These are phyloP conservation scores for Citrus hindsii DNA, from an alignment of 345 rosid genomes.

Conservation along the genomic window DNA sequence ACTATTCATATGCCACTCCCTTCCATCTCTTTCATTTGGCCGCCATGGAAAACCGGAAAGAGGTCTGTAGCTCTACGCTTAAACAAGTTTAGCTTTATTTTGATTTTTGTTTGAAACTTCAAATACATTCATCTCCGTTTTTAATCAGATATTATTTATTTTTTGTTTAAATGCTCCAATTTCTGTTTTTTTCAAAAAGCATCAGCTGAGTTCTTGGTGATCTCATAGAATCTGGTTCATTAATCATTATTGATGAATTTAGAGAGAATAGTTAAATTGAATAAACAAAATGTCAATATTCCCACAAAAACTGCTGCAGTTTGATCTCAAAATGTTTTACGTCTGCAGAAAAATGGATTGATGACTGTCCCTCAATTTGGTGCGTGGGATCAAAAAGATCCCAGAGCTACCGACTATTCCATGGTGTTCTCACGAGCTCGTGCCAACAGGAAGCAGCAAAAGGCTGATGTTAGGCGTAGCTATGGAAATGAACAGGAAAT, in stretches of 20 bases:
- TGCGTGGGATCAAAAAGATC: conserved; percentile 60
- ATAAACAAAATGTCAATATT: no score
- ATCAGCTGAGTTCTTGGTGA: neutral
- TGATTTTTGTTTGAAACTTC: neutral
- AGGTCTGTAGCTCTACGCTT: neutral
- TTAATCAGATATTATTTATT: no score
- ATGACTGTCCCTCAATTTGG: conserved; percentile 74
- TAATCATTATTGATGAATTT: no score
- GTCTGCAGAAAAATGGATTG: conserved; percentile 41
- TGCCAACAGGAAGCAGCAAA: conserved; percentile 59
- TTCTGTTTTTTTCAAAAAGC: neutral
- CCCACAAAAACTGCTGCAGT: no score
- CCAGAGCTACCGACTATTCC: conserved; percentile 54
- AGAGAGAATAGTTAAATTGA: no score
- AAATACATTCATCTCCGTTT: neutral
- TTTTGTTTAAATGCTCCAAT: neutral
- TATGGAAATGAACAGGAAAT: conserved; percentile 53
- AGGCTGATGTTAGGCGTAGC: conserved; percentile 43
- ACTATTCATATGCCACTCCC: neutral
- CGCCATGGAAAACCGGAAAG: neutral
- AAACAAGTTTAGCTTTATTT: neutral
- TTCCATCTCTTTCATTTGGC: neutral
- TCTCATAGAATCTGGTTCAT: no score
- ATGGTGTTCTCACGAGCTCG: conserved; percentile 66
- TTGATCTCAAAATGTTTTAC: no score